phyloP scores from a whole-genome alignment of 2,329 filamentous ascomycete species.

The Lachnellula suecica region DNA sequence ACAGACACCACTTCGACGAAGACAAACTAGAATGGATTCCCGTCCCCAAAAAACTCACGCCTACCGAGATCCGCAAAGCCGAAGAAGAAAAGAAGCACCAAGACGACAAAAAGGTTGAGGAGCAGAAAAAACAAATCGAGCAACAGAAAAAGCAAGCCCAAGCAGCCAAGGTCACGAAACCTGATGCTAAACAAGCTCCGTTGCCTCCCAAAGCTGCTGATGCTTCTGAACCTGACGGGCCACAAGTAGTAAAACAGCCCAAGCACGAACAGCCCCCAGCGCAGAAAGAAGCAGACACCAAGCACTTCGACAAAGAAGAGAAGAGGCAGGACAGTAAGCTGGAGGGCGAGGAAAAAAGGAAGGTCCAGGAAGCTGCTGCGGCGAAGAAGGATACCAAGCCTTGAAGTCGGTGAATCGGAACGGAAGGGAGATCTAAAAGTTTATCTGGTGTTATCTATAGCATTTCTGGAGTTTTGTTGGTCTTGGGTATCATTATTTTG shows the following conservation, averaged over 20 bases:
- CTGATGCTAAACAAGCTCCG: neutral
- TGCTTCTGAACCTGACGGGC: neutral
- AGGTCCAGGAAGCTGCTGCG: neutral
- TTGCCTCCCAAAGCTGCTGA: neutral
- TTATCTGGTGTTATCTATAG: no score
- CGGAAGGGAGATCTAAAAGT: no score
- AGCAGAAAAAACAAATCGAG: neutral
- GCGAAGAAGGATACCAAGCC: neutral
- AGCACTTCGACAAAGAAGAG: slow-evolving; percentile 6
- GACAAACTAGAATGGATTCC: slow-evolving; percentile 37
- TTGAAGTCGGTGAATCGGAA: no score
- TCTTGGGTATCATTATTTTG: no score
- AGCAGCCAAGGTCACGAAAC: neutral
- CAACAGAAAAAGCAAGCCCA: neutral
- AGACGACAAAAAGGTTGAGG: neutral
- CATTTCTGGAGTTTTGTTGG: no score
- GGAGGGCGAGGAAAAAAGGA: neutral
- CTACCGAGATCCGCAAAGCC: neutral
- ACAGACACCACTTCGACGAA: slow-evolving; percentile 43
- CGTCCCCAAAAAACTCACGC: slow-evolving; percentile 12
- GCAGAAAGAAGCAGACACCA: slow-evolving; percentile 4
- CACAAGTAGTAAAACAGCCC: neutral
- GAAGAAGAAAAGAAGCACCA: slow-evolving; percentile 1
- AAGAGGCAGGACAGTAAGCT: slow-evolving; percentile 4
- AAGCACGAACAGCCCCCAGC: neutral